Base-by-base conservation (phyloP, 805 yeast genomes). In the Starmera dryadoides region DNA sequence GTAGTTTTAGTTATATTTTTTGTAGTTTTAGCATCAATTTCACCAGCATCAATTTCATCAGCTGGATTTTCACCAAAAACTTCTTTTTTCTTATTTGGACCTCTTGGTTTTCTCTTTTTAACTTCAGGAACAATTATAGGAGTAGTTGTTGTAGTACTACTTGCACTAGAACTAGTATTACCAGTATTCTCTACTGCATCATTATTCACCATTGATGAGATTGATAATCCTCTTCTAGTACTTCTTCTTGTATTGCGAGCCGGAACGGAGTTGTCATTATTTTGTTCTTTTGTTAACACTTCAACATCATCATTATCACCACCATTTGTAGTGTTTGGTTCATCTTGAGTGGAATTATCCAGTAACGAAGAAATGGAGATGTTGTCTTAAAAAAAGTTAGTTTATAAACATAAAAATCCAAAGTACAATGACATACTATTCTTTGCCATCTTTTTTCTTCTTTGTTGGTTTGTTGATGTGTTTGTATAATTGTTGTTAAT, bases 301-400 rank as follows among this genome's bases (percentile, higher is more conserved):
- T 7, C 22, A 10, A 19, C 15, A n/a, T 20, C 23, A 2, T 21
- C 34, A 18, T 32, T 25, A 14, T 6, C 23, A n/a, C n/a, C n/a
- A n/a, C n/a, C n/a, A n/a, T n/a, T n/a, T n/a, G n/a, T n/a, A n/a
- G n/a, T n/a, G n/a, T n/a, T n/a, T 32, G 34, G 3, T 30, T 16
- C 19, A 4, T 16, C 19, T 17, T 30, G 20, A 9, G 32, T 25
- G 28, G 28, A 25, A 16, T 26, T 32, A 32, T 38, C 29, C 32
- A 44, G 35, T 25, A 44, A 30, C 21, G 47, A 44, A 4, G 47
- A 37, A 22, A 42, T 44, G 23, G 47, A 39, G 32, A 43, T 43
- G 16, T 37, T 37, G 26, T 26, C 32, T 17, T 23, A 30, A 30
- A 29, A 15, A 18, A 35, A 14, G 7, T 15, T 6, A 5, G 34